A percentile compares a stretch with the other conserved stretches of the same genome.
phyloP scores from a whole-genome alignment of 306 rosid species.

The Prunus mume region DNA sequence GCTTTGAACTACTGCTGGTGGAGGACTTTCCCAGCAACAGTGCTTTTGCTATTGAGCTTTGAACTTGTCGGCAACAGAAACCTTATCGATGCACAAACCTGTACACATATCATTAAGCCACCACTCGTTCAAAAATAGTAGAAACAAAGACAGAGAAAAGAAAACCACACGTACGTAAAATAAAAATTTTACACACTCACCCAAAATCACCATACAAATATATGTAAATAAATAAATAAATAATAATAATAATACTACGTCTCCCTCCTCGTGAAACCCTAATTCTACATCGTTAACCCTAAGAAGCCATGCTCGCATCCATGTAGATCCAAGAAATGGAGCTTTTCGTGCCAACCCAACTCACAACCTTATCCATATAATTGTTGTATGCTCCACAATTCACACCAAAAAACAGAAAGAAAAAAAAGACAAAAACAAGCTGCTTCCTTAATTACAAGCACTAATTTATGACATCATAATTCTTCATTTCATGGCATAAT shows the following conservation, averaged over 20 bases:
- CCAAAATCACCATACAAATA: not conserved
- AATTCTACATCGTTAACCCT: not conserved
- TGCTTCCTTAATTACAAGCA: not conserved
- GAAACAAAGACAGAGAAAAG: not conserved
- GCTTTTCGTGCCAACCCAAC: not conserved
- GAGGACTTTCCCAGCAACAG: conserved; percentile 35
- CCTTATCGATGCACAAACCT: not conserved
- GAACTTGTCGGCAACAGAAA: not conserved
- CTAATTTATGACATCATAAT: conserved; percentile 1
- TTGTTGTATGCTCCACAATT: not conserved
- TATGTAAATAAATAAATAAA: not conserved
- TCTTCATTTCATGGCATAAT: not conserved
- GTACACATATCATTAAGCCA: not conserved
- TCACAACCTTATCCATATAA: conserved; percentile 1
- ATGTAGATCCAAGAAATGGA: not conserved
- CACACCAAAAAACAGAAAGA: not conserved
- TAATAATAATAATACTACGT: not conserved
- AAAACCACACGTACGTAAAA: not conserved
- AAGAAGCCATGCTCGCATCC: too few relatives aligned
- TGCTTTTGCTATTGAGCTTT: conserved; percentile 5
- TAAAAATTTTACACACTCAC: not conserved
- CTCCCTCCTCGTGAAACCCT: conserved; percentile 38
- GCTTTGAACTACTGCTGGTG: not conserved
- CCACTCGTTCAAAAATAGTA: not conserved
- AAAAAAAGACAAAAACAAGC: not conserved